These are phyloP conservation scores for Agrocybe praecox DNA, from an alignment of 768 basidiomycete genomes.

Conservation along the genomic window DNA sequence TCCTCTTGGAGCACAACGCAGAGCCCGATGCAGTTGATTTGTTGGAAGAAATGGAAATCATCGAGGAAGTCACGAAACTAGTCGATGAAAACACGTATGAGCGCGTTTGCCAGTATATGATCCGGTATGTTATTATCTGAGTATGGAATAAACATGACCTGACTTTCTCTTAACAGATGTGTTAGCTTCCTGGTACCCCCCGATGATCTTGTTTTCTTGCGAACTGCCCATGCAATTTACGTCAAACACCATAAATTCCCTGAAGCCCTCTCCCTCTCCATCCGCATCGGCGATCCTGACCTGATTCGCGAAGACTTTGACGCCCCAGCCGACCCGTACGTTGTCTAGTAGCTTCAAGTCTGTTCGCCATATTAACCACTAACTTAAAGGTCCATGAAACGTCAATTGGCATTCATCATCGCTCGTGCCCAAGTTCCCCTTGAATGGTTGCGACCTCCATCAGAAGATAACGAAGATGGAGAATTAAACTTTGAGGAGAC, in stretches of 20 bases:
- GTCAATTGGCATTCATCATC: conserved; percentile 92
- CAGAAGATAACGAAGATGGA: conserved; percentile 51
- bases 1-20: conserved; percentile 91
- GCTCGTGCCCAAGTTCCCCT: conserved; percentile 90
- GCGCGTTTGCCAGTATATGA: conserved; percentile 96
- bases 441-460: conserved; percentile 79
- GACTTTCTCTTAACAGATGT: conserved; percentile 50
- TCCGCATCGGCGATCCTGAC: conserved; percentile 79
- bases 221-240: conserved; percentile 88
- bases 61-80: conserved; percentile 72
- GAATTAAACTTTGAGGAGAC: conserved; percentile 66
- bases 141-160: not conserved
- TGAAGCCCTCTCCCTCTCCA: conserved; percentile 85
- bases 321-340: conserved; percentile 85
- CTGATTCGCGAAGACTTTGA: conserved; percentile 88
- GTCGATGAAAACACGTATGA: conserved; percentile 88
- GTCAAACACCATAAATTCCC: conserved; percentile 86
- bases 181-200: conserved; percentile 90
- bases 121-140: conserved; percentile 55
- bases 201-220: conserved; percentile 88
- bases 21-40: conserved; percentile 98
- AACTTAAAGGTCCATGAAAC: conserved; percentile 77
- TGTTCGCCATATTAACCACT: not conserved
- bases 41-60: conserved; percentile 90
- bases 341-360: conserved; percentile 10